Percentiles rank a stretch among this genome's conserved stretches.
Conservation (phyloP, 1,139 yeast species). For the Saccharomycopsis hybrid region DNA sequence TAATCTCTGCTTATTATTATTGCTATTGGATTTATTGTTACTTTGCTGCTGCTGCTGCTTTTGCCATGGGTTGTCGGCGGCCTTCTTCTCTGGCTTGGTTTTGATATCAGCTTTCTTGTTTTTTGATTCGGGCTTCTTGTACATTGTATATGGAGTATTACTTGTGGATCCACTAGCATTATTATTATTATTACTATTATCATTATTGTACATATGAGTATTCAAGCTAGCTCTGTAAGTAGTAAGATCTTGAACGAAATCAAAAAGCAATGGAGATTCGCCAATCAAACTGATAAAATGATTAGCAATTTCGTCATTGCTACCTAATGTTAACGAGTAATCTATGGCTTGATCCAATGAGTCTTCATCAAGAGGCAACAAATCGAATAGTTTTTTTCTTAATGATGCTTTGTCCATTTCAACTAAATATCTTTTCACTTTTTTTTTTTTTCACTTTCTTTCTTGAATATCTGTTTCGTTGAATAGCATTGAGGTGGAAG, state of each 20-base stretch:
- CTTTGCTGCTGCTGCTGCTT: constrained; percentile 24
- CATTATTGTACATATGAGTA: not conserved
- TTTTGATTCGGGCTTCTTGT: not conserved
- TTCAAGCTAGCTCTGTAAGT: constrained; percentile 2
- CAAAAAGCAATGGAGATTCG: constrained; percentile 40
- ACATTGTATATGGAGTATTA: not conserved
- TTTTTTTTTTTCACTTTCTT: too few species aligned
- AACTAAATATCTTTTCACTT: too few species aligned
- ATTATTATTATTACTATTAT: not conserved
- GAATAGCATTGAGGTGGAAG: too few species aligned
- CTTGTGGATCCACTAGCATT: too few species aligned
- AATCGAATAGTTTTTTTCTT: constrained; percentile 22
- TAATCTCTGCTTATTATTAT: constrained; percentile 25
- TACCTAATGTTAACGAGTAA: constrained; percentile 38
- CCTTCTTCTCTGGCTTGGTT: constrained; percentile 21
- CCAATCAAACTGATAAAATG: constrained; percentile 51
- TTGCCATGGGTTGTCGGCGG: constrained; percentile 6
- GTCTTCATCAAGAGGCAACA: constrained; percentile 44
- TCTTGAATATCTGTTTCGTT: too few species aligned
- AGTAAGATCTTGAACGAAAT: constrained; percentile 29
- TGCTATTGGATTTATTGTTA: constrained; percentile 1
- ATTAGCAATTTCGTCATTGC: constrained; percentile 38
- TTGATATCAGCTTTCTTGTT: constrained; percentile 4
- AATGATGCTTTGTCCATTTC: constrained; percentile 20
- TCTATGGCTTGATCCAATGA: constrained; percentile 40